Evolutionary conservation across 1,284 basidiomycete genomes (phyloP), one percentile per base, ranked within the genome.

Genomic region (Rugiboletus extremiorientalis): DNA sequence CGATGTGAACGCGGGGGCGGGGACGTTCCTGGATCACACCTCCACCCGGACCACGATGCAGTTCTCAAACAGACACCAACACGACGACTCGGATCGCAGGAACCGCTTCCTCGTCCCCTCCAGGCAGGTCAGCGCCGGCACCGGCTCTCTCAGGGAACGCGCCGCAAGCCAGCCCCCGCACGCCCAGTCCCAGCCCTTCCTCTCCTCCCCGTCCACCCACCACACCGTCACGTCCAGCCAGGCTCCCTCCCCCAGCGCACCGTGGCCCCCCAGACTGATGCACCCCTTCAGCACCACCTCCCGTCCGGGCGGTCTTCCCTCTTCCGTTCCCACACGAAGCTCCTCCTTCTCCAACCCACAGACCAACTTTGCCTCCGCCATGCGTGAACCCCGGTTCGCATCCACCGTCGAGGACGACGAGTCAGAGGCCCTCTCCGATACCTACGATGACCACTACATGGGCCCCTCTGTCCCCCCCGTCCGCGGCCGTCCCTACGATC

Each of bases 371-470:
- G 74, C 79, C 28, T 83, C 83, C 41, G 77, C 81, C 37, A 84
- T 89, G 79, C 83, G 86, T 56, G 86, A 85, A 52, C 76, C 78
- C 37, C 78, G 84, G 9, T 84, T 88, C 65, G 76, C 81, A 12
- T 86, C 84, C 50, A 86, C 85, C 5, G 83, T 88, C 68, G 88
- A 89, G 71, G 88, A 89, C 64, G 87, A 89, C 72, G 87, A 89
- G 72, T 82, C 80, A 5, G 85, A 86, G 56, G 78, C 77, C 14
- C 71, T 80, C 28, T 82, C 79, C 50, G 81, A 82, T 65, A 76
- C 74, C 48, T 83, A 82, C 67, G 82, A 84, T 56, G 84, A 84
- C 38, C 79, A 75, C 54, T 84, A 76, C 63, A 68, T 79, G 22
- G 74, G 74, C 27, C 72, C 78, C 31, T 65, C 67, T 59, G 61